Base-by-base conservation (phyloP, 2,329 filamentous ascomycete species). In the Colletotrichum neosansevieriae region DNA sequence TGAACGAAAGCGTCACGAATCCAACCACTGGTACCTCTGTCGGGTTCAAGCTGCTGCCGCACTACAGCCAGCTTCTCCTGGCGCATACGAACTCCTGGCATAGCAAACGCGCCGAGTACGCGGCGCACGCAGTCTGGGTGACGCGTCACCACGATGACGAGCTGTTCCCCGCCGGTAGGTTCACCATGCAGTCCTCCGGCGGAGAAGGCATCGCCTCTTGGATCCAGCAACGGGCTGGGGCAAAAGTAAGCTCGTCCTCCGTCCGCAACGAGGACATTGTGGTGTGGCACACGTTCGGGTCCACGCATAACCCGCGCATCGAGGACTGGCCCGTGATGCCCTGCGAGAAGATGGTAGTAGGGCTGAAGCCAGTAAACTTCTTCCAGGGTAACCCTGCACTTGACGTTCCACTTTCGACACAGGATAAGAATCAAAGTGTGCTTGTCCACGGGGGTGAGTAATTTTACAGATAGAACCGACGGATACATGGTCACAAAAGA, bases 321-420 rank as follows among this genome's bases (percentile, higher is more conserved):
- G 89, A 92, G 72, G 89, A 92, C 73, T 92, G 90, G 81, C 89
- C 89, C 0, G 87, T 91, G 5, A 92, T 92, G 90, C 89, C 89
- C 0, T 84, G 81, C 69, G 89, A 91, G 74, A 84, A 80, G 61
- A 78, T 88, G 71, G 79, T 79, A 64, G 83, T 88, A 0, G 21
- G 21, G 21, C 21, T 21, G 21, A 21, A 21, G 73, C 85, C 86
- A 0, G 81, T 83, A 2, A 87, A 88, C 67, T 86, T 88, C 72
- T 87, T 87, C 68, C 75, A 78, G 1, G 79, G 79, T 4, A 87
- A 87, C 63, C 85, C 84, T 0, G 82, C 80, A 0, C 62, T 86
- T 5, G 84, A 88, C 72, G 83, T 87, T 2, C 80, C 83, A 0
- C 77, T 80, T 3, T 80, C 80, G 2, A 78, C 71, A 0, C 78